Evolutionary conservation across 169 alveolate genomes (phyloP), one percentile per base, ranked within the genome.

Genomic region (Eimeria falciformis): DNA sequence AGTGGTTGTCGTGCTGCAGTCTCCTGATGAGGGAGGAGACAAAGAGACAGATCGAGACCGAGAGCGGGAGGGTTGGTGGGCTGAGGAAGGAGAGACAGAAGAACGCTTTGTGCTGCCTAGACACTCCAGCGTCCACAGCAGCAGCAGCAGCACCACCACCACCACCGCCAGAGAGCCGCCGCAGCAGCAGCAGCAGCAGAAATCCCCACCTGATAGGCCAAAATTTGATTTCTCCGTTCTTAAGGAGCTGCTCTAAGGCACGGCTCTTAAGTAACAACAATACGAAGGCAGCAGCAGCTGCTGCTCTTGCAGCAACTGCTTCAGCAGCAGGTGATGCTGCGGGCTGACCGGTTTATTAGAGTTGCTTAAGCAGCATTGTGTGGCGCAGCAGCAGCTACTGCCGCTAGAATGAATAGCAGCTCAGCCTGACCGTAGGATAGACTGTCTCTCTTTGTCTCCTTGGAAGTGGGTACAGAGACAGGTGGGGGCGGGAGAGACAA

Each of bases 171-270:
- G n/a, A 7, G n/a, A 50, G 62, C 62, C 7, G 62, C 62, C 7
- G 62, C 62, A 50, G 62, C 62, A 50, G 62, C 62, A 50, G 62
- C 62, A 50, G 62, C 62, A 50, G 62, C 62, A 50, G 62, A 7
- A 50, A 14, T 14, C 7, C n/a, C 7, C 7, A 14, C 62, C 62
- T 11, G 62, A 50, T 14, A 50, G 62, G 14, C 62, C 62, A 14
- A 50, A 50, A 50, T 50, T 50, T 14, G 62, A 50, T 14, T 50
- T 50, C 62, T 50, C 62, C 14, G 62, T 50, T 14, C 62, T 50
- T 50, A 50, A 50, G 62, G 62, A 14, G 14, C 14, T 50, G 62
- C 62, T 50, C n/a, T 50, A 50, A 50, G 7, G 14, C 62, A 14
- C 62, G 7, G 62, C n/a, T n/a, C n/a, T n/a, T n/a, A n/a, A n/a